These are phyloP conservation scores for Arabis hirsuta DNA, from an alignment of 345 rosid genomes.

Conservation along the genomic window DNA sequence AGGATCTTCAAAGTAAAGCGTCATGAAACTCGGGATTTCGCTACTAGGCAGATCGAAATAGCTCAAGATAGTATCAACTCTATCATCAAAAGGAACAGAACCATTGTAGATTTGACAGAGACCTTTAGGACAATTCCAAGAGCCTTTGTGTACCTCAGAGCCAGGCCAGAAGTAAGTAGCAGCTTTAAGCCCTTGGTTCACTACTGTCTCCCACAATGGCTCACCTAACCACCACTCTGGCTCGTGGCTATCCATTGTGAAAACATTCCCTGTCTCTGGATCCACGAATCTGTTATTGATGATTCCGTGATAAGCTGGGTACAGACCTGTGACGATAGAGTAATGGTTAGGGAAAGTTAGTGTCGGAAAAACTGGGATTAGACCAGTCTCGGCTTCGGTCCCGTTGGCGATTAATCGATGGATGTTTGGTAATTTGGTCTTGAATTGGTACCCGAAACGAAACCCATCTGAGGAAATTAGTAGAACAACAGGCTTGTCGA, in stretches of 20 bases:
- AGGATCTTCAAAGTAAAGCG: constrained; percentile 92
- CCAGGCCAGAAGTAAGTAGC: constrained; percentile 98
- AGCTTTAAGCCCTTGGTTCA: constrained; percentile 75
- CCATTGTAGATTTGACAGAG: constrained; percentile 68
- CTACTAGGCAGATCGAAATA: constrained; percentile 72
- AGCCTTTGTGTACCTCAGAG: constrained; percentile 90
- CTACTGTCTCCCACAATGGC: constrained; percentile 93
- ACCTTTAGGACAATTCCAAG: constrained; percentile 75
- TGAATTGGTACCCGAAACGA: constrained; percentile 93
- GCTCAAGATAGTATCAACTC: constrained; percentile 75
- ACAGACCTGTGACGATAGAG: constrained; percentile 92
- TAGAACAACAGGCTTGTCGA: constrained; percentile 68
- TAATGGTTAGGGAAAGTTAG: constrained; percentile 93
- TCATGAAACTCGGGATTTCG: constrained; percentile 81
- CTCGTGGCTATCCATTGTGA: constrained; percentile 78
- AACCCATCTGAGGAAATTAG: constrained; percentile 92
- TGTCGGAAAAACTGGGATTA: constrained; percentile 89
- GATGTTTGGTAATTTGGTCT: constrained; percentile 71
- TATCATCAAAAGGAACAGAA: constrained; percentile 82
- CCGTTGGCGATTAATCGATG: constrained; percentile 76
- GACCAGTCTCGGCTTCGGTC: constrained; percentile 83
- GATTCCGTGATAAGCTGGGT: constrained; percentile 87
- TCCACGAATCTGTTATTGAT: constrained; percentile 74
- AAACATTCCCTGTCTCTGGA: constrained; percentile 59
- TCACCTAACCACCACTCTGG: constrained; percentile 97